Percentiles rank a stretch among this genome's conserved stretches.
Conservation (phyloP, 805 yeast genomes). For the Candida krabiensis region DNA sequence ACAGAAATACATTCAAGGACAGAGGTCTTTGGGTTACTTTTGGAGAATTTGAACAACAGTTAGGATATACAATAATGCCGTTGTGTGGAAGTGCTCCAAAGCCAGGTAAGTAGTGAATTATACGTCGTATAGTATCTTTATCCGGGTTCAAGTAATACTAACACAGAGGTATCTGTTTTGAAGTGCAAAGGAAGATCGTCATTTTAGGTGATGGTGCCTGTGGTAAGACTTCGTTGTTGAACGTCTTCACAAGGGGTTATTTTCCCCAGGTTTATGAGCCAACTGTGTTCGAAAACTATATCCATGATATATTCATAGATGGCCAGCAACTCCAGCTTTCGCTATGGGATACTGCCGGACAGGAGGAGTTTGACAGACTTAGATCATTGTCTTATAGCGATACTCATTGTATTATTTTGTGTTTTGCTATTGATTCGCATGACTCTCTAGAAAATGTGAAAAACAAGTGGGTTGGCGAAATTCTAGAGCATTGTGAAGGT, state of each 20-base stretch:
- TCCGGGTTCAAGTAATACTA: too few relatives aligned
- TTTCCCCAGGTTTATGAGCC: slow-evolving; percentile 99
- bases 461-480: slow-evolving; percentile 96
- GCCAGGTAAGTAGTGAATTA: slow-evolving; percentile 34
- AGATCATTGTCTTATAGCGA: slow-evolving; percentile 91
- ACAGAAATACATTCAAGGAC: too few relatives aligned
- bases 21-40: too few relatives aligned
- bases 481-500: slow-evolving; percentile 95
- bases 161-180: too few relatives aligned
- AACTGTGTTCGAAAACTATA: slow-evolving; percentile 95
- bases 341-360: slow-evolving; percentile 99
- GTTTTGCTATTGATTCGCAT: slow-evolving; percentile 90
- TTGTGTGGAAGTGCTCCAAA: slow-evolving; percentile 45
- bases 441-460: slow-evolving; percentile 95
- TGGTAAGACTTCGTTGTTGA: slow-evolving; percentile 92
- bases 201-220: slow-evolving; percentile 98
- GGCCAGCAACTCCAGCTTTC: slow-evolving; percentile 90
- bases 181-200: slow-evolving; percentile 87
- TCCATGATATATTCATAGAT: slow-evolving; percentile 94
- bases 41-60: too few relatives aligned
- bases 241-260: slow-evolving; percentile 95
- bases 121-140: too few relatives aligned
- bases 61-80: slow-evolving; percentile 32
- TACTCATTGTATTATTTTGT: slow-evolving; percentile 95
- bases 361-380: slow-evolving; percentile 94